Percentiles rank a stretch among this genome's conserved stretches.
Evolutionary conservation across 495 filamentous ascomycete species (phyloP).

Genomic region (Beverwykella pulmonaria): DNA sequence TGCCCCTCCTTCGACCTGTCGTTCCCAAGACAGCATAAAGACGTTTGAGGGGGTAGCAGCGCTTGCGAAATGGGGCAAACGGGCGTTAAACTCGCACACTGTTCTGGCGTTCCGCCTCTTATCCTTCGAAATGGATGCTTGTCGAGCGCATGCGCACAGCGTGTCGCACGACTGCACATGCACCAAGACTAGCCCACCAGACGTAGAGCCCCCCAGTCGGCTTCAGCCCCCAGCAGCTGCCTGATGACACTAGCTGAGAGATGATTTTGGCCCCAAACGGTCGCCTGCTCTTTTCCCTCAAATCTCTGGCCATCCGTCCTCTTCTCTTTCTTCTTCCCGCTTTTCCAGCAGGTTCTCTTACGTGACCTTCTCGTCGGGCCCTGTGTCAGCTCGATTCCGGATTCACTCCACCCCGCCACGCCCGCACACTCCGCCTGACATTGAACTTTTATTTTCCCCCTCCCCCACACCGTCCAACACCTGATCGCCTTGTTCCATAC

Average conservation of each 20-base stretch:
- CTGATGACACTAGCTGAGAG: conserved; percentile 25
- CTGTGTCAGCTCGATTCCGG: conserved; percentile 25
- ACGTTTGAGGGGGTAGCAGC: not conserved
- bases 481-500: not conserved
- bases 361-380: conserved; percentile 18
- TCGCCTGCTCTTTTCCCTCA: conserved; percentile 31
- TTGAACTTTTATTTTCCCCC: too few relatives aligned
- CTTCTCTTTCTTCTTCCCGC: conserved; percentile 16
- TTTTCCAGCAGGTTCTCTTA: conserved; percentile 25
- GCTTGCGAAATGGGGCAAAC: conserved; percentile 12
- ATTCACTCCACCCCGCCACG: conserved; percentile 22
- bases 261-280: conserved; percentile 25
- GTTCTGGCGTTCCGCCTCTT: conserved; percentile 2
- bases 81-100: conserved; percentile 14
- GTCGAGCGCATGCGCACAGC: conserved; percentile 15
- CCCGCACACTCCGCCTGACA: conserved; percentile 1
- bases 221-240: conserved; percentile 34
- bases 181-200: not conserved
- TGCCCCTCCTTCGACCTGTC: conserved; percentile 20
- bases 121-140: not conserved
- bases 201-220: conserved; percentile 9
- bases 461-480: not conserved
- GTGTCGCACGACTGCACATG: not conserved
- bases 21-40: not conserved
- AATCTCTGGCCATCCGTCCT: conserved; percentile 15